These are phyloP conservation scores for Elsinoe arachidis DNA, from an alignment of 2,329 filamentous ascomycete genomes.

Conservation along the genomic window DNA sequence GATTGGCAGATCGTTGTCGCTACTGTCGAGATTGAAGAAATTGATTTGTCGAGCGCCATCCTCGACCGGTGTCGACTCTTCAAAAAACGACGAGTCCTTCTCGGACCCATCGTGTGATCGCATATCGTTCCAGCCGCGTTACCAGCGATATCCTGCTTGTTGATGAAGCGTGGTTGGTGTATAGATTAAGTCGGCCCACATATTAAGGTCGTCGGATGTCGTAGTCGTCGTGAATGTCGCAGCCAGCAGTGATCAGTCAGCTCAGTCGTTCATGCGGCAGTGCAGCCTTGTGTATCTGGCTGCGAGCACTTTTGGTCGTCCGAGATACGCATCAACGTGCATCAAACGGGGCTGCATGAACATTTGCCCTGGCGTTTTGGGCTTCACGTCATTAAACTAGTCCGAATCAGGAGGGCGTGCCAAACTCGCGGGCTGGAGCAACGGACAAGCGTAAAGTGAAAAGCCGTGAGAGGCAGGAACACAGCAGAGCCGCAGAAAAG, in stretches of 20 bases:
- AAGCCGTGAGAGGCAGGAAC: conserved; percentile 4
- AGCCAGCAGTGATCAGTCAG: background rate
- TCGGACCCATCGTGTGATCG: background rate
- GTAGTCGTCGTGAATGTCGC: background rate
- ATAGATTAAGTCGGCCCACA: conserved; percentile 1
- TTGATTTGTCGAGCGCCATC: background rate
- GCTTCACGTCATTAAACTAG: conserved; percentile 8
- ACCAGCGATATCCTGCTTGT: background rate
- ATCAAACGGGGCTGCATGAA: conserved; percentile 11
- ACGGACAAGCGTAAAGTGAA: conserved; percentile 2
- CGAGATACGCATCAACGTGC: conserved; percentile 7
- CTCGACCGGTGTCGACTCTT: conserved; percentile 3
- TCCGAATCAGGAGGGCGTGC: background rate
- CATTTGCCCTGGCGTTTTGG: background rate
- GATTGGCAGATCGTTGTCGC: conserved; percentile 10
- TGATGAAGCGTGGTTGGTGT: conserved; percentile 5
- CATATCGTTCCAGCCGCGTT: conserved; percentile 7
- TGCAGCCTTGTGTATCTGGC: background rate
- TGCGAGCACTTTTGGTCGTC: conserved; percentile 12
- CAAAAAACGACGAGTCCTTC: conserved; percentile 9
- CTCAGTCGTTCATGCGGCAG: background rate
- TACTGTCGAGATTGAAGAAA: conserved; percentile 9
- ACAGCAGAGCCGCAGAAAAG: background rate
- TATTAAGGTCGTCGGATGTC: background rate
- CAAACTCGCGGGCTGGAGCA: background rate